These are phyloP conservation scores for Plantago coronopus DNA, from an alignment of 305 asterid genomes.

Conservation along the genomic window DNA sequence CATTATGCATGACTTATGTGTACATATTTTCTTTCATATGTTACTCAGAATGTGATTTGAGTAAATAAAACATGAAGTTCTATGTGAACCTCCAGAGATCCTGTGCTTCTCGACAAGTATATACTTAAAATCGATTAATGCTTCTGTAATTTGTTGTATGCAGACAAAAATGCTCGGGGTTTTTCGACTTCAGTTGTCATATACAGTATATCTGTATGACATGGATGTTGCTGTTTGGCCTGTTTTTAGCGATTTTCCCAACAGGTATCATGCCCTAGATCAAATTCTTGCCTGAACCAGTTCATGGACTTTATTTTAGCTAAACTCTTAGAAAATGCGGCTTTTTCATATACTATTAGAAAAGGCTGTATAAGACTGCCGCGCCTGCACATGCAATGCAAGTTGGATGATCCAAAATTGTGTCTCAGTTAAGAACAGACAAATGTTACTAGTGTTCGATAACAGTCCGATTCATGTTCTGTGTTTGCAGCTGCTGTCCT, in stretches of 20 bases:
- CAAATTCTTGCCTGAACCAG: background rate
- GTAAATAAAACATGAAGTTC: background rate
- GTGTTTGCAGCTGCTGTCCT: conserved; percentile 52
- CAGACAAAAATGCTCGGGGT: conserved; percentile 75
- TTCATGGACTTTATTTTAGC: background rate
- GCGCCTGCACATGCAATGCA: background rate
- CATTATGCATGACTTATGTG: too few species aligned
- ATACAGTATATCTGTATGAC: conserved; percentile 76
- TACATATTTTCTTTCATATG: too few species aligned
- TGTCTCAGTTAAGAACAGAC: too few species aligned
- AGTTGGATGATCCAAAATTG: too few species aligned
- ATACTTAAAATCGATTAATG: conserved; percentile 6
- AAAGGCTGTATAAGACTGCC: too few species aligned
- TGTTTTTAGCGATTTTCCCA: conserved; percentile 73
- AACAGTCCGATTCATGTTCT: conserved; percentile 15
- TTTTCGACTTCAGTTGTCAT: conserved; percentile 86
- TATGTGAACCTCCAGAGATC: background rate
- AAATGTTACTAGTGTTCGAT: too few species aligned
- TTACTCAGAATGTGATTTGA: too few species aligned
- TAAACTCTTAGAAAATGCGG: too few species aligned
- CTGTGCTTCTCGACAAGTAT: background rate
- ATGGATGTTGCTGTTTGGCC: conserved; percentile 77
- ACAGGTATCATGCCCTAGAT: conserved; percentile 44
- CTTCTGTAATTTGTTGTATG: conserved; percentile 21
- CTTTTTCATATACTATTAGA: too few species aligned